Conservation (phyloP, 2,329 filamentous ascomycete genomes). For the Ceratocystis ficicola region DNA sequence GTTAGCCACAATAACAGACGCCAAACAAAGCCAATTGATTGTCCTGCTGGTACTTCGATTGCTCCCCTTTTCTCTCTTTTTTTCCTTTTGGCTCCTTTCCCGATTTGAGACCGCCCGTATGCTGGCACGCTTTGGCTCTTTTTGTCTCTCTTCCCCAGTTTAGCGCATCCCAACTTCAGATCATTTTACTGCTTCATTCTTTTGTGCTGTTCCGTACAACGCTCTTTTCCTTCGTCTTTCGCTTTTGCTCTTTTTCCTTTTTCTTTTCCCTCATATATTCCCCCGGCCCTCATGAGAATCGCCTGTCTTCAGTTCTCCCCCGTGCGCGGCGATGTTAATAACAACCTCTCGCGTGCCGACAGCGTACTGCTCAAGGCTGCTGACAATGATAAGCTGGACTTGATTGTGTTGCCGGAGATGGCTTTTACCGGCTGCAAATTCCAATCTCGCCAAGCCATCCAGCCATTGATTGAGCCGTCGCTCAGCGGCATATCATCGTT, state of each 20-base stretch:
- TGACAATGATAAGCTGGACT: constrained; percentile 33
- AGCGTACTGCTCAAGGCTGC: constrained; percentile 41
- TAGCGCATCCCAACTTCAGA: too few relatives aligned
- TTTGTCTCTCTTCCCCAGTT: background rate
- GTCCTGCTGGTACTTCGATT: background rate
- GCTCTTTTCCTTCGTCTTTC: background rate
- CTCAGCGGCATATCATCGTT: constrained; percentile 53
- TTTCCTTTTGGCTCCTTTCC: too few relatives aligned
- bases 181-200: background rate
- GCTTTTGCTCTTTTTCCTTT: background rate
- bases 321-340: constrained; percentile 54
- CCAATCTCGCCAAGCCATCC: constrained; percentile 53
- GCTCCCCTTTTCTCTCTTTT: background rate
- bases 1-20: background rate
- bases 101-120: background rate
- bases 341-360: constrained; percentile 59
- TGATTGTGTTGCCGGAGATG: constrained; percentile 64
- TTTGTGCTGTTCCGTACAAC: background rate
- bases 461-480: constrained; percentile 54
- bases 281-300: constrained; percentile 42
- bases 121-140: background rate
- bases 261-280: background rate
- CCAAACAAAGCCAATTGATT: background rate
- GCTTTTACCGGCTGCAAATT: constrained; percentile 75
- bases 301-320: constrained; percentile 62